A percentile compares a stretch with the other conserved stretches of the same genome.
Conservation (phyloP, 768 basidiomycete species). For the Pleurotus ostreatus region DNA sequence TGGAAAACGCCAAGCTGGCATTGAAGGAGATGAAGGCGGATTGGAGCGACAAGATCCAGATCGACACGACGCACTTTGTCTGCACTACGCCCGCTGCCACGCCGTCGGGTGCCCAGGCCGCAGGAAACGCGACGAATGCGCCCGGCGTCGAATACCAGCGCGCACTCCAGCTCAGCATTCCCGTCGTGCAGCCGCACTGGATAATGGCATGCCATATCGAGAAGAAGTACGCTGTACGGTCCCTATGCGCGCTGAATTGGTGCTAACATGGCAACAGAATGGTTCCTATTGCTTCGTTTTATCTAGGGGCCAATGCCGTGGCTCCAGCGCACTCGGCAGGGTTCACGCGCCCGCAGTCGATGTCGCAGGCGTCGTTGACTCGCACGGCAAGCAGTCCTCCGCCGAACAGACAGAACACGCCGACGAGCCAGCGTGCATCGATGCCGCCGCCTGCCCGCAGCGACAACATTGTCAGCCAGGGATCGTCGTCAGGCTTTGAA, state of each 20-base stretch:
- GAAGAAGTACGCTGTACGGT: slow-evolving; percentile 55
- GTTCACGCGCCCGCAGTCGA: slow-evolving; percentile 61
- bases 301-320: slow-evolving; percentile 66
- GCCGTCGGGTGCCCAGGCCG: slow-evolving; percentile 49
- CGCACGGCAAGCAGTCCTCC: slow-evolving; percentile 36
- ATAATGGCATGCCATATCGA: slow-evolving; percentile 84
- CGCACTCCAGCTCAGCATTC: slow-evolving; percentile 91
- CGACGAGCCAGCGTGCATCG: slow-evolving; percentile 54
- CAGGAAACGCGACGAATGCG: slow-evolving; percentile 47
- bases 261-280: slow-evolving; percentile 47
- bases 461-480: slow-evolving; percentile 37
- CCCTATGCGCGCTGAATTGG: not conserved
- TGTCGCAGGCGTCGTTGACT: slow-evolving; percentile 64
- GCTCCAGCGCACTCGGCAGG: slow-evolving; percentile 37
- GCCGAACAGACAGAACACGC: slow-evolving; percentile 25
- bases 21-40: slow-evolving; percentile 83
- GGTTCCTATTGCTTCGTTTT: slow-evolving; percentile 80
- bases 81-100: slow-evolving; percentile 85
- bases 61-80: slow-evolving; percentile 98
- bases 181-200: slow-evolving; percentile 95
- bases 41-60: slow-evolving; percentile 91
- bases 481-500: slow-evolving; percentile 35
- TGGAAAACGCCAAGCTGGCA: slow-evolving; percentile 80
- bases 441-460: slow-evolving; percentile 58
- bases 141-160: slow-evolving; percentile 91